Conservation (phyloP, 768 basidiomycete species). For the Tricholoma matsutake region DNA sequence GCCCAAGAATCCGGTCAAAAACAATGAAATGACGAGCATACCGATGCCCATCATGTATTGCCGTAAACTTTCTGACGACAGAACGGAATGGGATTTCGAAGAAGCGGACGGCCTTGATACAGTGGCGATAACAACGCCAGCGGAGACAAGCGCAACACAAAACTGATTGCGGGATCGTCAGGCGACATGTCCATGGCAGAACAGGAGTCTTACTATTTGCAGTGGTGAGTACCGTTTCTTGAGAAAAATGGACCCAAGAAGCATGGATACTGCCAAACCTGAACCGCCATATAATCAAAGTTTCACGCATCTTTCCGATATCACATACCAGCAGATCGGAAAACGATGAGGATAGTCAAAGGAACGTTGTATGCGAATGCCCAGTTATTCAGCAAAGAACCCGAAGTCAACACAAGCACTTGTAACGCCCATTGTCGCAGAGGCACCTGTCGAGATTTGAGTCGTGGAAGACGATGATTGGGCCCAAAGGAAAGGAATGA, state of each 20-base stretch:
- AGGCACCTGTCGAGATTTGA: slow-evolving; percentile 70
- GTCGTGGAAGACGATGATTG: slow-evolving; percentile 38
- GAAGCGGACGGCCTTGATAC: slow-evolving; percentile 47
- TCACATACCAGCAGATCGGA: slow-evolving; percentile 71
- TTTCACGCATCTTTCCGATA: slow-evolving; percentile 2
- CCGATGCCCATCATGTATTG: slow-evolving; percentile 63
- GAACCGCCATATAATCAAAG: slow-evolving; percentile 2
- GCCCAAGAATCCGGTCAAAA: slow-evolving; percentile 68
- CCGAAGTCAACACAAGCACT: slow-evolving; percentile 62
- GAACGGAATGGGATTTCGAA: slow-evolving; percentile 15
- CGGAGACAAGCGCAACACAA: slow-evolving; percentile 64
- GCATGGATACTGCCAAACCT: slow-evolving; percentile 79
- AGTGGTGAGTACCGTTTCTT: slow-evolving; percentile 53
- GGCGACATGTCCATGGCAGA: background rate
- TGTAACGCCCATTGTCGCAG: slow-evolving; percentile 65
- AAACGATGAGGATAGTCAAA: slow-evolving; percentile 77
- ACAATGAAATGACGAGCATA: slow-evolving; percentile 63
- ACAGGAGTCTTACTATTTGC: slow-evolving; percentile 53
- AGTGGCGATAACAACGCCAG: slow-evolving; percentile 72
- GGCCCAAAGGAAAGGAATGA: slow-evolving; percentile 48
- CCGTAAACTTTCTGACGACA: slow-evolving; percentile 31
- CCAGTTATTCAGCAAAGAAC: slow-evolving; percentile 78
- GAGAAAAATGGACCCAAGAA: slow-evolving; percentile 60
- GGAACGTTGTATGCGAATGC: slow-evolving; percentile 77
- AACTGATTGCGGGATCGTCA: slow-evolving; percentile 33